Evolutionary conservation across 495 filamentous ascomycete species (phyloP), one percentile per base, ranked within the genome.

Genomic region (Podospora bellae-mahoneyi): DNA sequence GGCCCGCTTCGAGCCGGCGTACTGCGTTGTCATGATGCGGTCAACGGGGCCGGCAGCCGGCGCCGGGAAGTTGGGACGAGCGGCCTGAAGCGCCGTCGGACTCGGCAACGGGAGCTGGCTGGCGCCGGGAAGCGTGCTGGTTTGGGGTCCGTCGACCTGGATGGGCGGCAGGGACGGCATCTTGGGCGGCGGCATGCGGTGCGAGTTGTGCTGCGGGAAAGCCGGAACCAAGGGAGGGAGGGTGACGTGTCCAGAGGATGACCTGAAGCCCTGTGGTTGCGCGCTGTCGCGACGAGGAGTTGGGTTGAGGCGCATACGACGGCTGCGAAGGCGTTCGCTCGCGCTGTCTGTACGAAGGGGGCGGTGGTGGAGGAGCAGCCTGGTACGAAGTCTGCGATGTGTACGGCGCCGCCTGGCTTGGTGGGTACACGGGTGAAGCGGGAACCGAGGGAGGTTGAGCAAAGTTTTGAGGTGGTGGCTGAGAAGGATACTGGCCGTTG

Each of bases 391-490:
- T 66, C 20, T 69, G 72, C 18, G 66, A 26, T 18, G 60, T 34
- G 56, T 74, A 78, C 6, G 64, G 62, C 5, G 67, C 63, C 3
- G 64, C 62, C 58, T 76, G 72, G 58, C 66, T 60, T 10, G 70
- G 69, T 23, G 82, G 81, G 68, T 84, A 85, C 9, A 78, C 72
- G 0, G 75, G 76, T 20, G 81, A 75, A 7, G 80, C 71, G n/a
- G 80, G 80, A 26, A 81, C 73, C 2, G 82, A 81, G 15, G 81
- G 81, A 28, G 83, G 80, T 62, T 79, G 82, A 34, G 81, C 78
- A 32, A 82, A 80, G 67, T 80, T 74, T 62, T 58, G 55, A 58
- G 55, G 55, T 58, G 55, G 55, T 58, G 79, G 78, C 57, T 72
- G 70, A 20, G 75, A 64, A 7, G 73, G 72, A 67, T 78, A 78